Evolutionary conservation across 257 asterid genomes (phyloP), one percentile per base, ranked within the genome.

Genomic region (Scutellaria galericulata): DNA sequence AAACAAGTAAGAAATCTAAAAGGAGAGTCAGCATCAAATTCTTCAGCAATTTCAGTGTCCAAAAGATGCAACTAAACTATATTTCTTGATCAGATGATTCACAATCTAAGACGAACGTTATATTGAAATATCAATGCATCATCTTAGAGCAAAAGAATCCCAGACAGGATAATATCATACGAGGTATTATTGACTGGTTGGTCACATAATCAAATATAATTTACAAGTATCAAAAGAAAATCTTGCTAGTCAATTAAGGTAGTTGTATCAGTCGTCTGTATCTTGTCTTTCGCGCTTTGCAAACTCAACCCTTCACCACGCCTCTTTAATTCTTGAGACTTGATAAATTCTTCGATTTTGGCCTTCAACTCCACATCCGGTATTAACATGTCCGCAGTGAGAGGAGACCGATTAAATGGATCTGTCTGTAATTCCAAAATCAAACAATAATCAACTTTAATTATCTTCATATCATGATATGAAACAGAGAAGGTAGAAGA

Each of bases 361-460:
- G 92, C 90, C 89, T 95, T 95, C 75, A 95, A 81, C 78, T 92
- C 96, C 22, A 84, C 86, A 75, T 90, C 77, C 0, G 98, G 88
- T 81, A 92, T 95, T 79, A 95, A 71, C 99, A 95, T 92, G 73
- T 95, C 99, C 81, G 73, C 77, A 5, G 97, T 84, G 48, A 95
- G 96, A 80, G 87, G 97, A 53, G 99, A 89, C 58, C 99, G 98
- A 57, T 90, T 95, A 58, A 95, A 95, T 7, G 99, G 99, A 75
- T 95, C 99, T 2, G 97, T 80, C 99, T 95, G 96, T 20, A 80
- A 68, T 75, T 72, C 70, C 77, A 79, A 71, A 70, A 59, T 44
- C 48, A 39, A 69, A 20, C 14, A 7, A 20, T 11, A 73, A 54
- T 20, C 31, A 45, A 59, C 13, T 20, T 5, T 3, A 22, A 44